phyloP scores from a whole-genome alignment of 2,329 filamentous ascomycete species.

The Hypoxylon sp. region DNA sequence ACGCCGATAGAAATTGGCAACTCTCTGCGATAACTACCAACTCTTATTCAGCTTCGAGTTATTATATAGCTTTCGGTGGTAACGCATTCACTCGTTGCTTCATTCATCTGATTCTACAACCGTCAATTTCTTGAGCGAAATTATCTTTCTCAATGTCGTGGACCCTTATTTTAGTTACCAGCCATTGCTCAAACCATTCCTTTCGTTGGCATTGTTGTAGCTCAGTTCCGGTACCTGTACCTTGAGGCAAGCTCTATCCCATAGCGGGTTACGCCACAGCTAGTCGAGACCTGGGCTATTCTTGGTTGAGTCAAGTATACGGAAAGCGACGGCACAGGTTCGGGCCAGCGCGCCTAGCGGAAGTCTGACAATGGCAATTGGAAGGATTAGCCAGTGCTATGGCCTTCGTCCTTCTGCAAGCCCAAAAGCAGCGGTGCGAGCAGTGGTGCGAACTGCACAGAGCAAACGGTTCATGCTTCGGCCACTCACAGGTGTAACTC shows the following conservation, averaged over 20 bases:
- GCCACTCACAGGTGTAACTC: conserved; percentile 36
- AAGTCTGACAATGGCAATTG: conserved; percentile 28
- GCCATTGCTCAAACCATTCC: neutral
- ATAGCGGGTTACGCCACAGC: conserved; percentile 20
- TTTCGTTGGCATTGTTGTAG: conserved; percentile 2
- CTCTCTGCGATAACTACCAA: conserved; percentile 2
- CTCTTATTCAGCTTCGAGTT: conserved; percentile 16
- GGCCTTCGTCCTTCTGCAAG: conserved; percentile 20
- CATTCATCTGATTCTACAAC: neutral
- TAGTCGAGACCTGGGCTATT: conserved; percentile 28
- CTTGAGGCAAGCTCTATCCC: conserved; percentile 30
- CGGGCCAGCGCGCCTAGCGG: conserved; percentile 6
- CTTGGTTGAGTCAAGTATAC: conserved; percentile 27
- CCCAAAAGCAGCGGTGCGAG: conserved; percentile 8
- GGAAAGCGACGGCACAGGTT: conserved; percentile 31
- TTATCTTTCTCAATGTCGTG: conserved; percentile 14
- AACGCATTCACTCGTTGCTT: conserved; percentile 2
- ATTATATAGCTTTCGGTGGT: conserved; percentile 13
- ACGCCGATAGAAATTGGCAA: conserved; percentile 28
- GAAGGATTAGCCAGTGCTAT: conserved; percentile 22
- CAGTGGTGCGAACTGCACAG: conserved; percentile 7
- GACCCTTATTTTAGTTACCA: neutral
- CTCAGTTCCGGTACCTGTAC: conserved; percentile 22
- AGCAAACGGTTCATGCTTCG: conserved; percentile 28
- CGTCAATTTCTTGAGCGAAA: neutral